phyloP scores from a whole-genome alignment of 2,329 filamentous ascomycete species.

The Talaromyces sp. region DNA sequence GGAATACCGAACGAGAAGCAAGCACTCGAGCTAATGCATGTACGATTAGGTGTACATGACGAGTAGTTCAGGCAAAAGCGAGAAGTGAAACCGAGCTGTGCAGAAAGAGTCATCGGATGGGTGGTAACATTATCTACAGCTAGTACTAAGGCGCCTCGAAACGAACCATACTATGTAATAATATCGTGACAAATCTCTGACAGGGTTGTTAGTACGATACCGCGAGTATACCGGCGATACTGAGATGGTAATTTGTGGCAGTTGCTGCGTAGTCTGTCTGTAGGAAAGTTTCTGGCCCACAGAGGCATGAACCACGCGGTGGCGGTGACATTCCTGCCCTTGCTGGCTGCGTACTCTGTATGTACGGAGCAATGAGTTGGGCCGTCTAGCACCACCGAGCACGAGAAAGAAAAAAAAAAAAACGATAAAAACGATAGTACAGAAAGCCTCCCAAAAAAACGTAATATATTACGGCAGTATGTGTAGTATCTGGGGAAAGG shows the following conservation, averaged over 20 bases:
- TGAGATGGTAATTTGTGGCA: conserved; percentile 2
- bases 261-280: neutral
- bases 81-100: neutral
- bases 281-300: neutral
- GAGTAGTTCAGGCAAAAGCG: neutral
- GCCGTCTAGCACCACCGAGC: neutral
- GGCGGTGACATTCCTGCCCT: neutral
- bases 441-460: neutral
- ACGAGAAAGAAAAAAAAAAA: neutral
- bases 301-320: neutral
- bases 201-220: neutral
- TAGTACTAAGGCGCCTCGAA: neutral
- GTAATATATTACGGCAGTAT: neutral
- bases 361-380: neutral
- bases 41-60: neutral
- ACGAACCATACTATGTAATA: neutral
- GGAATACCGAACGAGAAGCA: conserved; percentile 13
- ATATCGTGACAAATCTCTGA: neutral
- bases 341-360: neutral
- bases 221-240: neutral
- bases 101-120: neutral
- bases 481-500: neutral
- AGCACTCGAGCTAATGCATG: conserved; percentile 5
- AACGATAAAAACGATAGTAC: neutral
- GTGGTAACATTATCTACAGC: neutral